Percentiles rank a stretch among this genome's conserved stretches.
phyloP scores from a whole-genome alignment of 2,329 filamentous ascomycete species.

The Curvularia spicifera region DNA sequence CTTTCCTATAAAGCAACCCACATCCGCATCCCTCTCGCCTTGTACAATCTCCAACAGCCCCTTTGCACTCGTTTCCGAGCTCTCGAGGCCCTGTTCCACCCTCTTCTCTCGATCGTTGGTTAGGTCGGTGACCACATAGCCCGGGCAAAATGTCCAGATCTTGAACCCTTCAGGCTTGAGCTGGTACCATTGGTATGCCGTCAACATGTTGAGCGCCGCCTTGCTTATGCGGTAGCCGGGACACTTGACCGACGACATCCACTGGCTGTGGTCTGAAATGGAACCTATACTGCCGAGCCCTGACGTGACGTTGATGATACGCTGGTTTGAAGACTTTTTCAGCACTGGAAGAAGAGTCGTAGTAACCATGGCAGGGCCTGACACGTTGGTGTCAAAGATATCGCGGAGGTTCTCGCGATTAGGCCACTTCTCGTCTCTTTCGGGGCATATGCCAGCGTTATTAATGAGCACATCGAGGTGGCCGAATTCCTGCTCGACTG shows the following conservation, averaged over 20 bases:
- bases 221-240: constrained; percentile 47
- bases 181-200: constrained; percentile 50
- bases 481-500: constrained; percentile 36
- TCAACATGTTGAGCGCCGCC: constrained; percentile 48
- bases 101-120: constrained; percentile 28
- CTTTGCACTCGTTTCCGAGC: constrained; percentile 42
- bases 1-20: constrained; percentile 32
- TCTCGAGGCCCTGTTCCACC: constrained; percentile 25
- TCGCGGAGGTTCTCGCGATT: constrained; percentile 28
- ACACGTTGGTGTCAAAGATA: constrained; percentile 49
- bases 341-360: constrained; percentile 45
- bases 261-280: constrained; percentile 22
- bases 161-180: constrained; percentile 34
- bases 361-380: constrained; percentile 44
- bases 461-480: constrained; percentile 83
- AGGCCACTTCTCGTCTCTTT: constrained; percentile 16
- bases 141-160: constrained; percentile 42
- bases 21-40: constrained; percentile 40
- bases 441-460: constrained; percentile 70
- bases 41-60: constrained; percentile 42
- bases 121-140: constrained; percentile 41
- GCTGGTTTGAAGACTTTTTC: constrained; percentile 35
- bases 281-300: constrained; percentile 41
- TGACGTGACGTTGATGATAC: constrained; percentile 48
- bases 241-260: constrained; percentile 5